Evolutionary conservation across 2,329 filamentous ascomycete species (phyloP).

Genomic region (Davidsoniella virescens): DNA sequence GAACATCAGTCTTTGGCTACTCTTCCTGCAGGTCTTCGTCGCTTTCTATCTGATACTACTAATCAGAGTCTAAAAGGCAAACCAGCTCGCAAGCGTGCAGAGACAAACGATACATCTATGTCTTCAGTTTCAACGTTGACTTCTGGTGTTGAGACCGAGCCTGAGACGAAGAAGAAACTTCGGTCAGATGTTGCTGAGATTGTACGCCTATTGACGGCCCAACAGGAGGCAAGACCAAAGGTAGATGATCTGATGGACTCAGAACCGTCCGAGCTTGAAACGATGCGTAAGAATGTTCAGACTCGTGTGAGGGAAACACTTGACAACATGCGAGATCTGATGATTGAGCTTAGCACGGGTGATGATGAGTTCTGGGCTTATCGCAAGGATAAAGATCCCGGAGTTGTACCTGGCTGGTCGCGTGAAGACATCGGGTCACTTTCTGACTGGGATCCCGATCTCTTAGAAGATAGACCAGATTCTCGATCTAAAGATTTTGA

Average conservation of each 20-base stretch:
- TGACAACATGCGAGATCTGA: conserved; percentile 4
- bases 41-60: conserved; percentile 9
- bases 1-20: conserved; percentile 1
- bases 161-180: conserved; percentile 10
- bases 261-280: conserved; percentile 1
- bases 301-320: conserved; percentile 1
- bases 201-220: conserved; percentile 5
- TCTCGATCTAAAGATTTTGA: too few species aligned
- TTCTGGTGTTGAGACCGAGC: conserved; percentile 10
- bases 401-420: too few species aligned
- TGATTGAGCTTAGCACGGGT: background rate
- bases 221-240: conserved; percentile 8
- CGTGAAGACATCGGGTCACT: too few species aligned
- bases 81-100: background rate
- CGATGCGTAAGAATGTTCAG: conserved; percentile 3
- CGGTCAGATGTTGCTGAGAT: conserved; percentile 12
- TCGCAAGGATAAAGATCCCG: too few species aligned
- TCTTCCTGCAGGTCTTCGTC: conserved; percentile 11
- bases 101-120: background rate
- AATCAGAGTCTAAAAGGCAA: background rate
- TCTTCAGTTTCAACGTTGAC: background rate
- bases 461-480: too few species aligned
- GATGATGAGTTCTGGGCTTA: background rate
- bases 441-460: too few species aligned
- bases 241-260: background rate